phyloP scores from a whole-genome alignment of 345 rosid species.

The Salix udensis region DNA sequence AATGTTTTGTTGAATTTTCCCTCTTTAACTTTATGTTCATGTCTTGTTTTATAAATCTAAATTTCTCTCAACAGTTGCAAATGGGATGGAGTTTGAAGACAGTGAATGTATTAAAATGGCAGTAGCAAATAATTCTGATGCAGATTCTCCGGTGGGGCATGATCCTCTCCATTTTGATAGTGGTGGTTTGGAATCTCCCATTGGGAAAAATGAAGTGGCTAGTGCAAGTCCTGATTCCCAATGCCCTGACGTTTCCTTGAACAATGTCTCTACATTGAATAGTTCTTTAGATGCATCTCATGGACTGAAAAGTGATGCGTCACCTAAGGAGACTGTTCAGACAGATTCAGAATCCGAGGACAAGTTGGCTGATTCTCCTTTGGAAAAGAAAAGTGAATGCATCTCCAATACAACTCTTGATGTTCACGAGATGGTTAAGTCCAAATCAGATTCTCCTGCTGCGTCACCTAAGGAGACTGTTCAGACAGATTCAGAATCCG shows the following conservation, averaged over 20 bases:
- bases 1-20: background rate
- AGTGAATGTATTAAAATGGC: conserved; percentile 14
- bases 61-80: conserved; percentile 18
- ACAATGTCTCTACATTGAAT: conserved; percentile 18
- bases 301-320: conserved; percentile 10
- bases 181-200: conserved; percentile 17
- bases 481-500: conserved; percentile 16
- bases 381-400: conserved; percentile 4
- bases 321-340: conserved; percentile 7
- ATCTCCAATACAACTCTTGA: conserved; percentile 1
- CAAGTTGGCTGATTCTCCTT: conserved; percentile 17
- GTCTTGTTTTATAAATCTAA: background rate
- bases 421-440: conserved; percentile 8
- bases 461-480: conserved; percentile 10
- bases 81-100: conserved; percentile 10
- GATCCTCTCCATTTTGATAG: conserved; percentile 24
- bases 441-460: conserved; percentile 9
- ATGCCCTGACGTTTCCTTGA: conserved; percentile 15
- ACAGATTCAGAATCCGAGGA: conserved; percentile 20
- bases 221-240: conserved; percentile 28
- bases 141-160: conserved; percentile 30
- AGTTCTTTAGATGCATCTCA: conserved; percentile 25
- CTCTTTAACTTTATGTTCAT: background rate
- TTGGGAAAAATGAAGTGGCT: conserved; percentile 23
- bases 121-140: conserved; percentile 29